phyloP scores from a whole-genome alignment of 192 early-diverging fungal genomes.

The Backusella psychrophila region DNA sequence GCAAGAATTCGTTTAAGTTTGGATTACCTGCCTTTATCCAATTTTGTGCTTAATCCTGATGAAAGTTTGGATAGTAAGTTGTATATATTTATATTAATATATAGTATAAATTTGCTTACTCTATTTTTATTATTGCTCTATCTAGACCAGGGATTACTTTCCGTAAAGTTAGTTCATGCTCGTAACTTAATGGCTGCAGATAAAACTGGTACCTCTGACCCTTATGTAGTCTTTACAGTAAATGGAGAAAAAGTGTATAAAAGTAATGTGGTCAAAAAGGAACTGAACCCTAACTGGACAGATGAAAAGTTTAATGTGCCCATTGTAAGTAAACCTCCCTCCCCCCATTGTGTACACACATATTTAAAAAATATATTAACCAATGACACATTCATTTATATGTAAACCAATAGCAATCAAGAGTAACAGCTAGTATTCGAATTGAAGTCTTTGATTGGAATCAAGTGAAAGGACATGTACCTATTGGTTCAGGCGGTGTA shows the following conservation, averaged over 20 bases:
- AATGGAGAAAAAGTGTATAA: slow-evolving; percentile 61
- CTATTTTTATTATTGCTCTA: neutral
- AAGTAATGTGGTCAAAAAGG: slow-evolving; percentile 60
- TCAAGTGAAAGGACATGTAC: slow-evolving; percentile 44
- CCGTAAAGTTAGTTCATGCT: slow-evolving; percentile 22
- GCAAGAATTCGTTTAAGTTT: slow-evolving; percentile 23
- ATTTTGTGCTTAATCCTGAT: slow-evolving; percentile 22
- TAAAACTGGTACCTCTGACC: slow-evolving; percentile 57
- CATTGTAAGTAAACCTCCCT: slow-evolving; percentile 9
- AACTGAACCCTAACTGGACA: slow-evolving; percentile 52
- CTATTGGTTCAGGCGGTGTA: slow-evolving; percentile 39
- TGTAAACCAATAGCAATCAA: slow-evolving; percentile 23
- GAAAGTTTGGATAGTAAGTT: slow-evolving; percentile 39
- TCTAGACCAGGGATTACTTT: slow-evolving; percentile 36
- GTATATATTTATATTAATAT: neutral
- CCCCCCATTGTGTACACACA: too few species aligned
- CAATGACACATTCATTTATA: neutral
- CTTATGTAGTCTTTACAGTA: slow-evolving; percentile 58
- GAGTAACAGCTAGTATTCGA: slow-evolving; percentile 33
- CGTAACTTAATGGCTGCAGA: slow-evolving; percentile 32
- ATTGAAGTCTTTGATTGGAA: slow-evolving; percentile 71
- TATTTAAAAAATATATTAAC: neutral
- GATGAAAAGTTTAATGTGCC: slow-evolving; percentile 19
- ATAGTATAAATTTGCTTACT: neutral
- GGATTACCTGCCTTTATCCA: slow-evolving; percentile 17